Base-by-base conservation (phyloP, 768 basidiomycete species). In the Russula ochroleuca region DNA sequence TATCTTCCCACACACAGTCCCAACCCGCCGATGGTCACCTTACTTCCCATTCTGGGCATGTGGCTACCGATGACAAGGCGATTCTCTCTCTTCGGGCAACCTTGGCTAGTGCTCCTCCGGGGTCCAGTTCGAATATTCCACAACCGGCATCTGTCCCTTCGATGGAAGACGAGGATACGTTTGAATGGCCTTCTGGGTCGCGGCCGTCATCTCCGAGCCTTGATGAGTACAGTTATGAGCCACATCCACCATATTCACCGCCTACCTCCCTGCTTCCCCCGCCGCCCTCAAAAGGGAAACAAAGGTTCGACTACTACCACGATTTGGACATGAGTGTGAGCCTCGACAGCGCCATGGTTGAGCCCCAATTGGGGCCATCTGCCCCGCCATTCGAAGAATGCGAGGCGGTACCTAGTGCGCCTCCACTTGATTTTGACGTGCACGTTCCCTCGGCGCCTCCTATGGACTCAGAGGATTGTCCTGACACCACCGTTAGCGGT, bases 11-110 rank as follows among this genome's bases (percentile, higher is more conserved):
- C 11, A 6, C 52, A 15, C 31, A n/a, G 2, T 7, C 19, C 13
- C 57, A 45, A 21, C 49, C 33, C 5, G 53, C 43, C 5, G 35
- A 21, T 14, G 28, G 21, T 13, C 51, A 33, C 31, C 37, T 43
- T 57, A 17, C 43, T 61, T 31, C 65, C 49, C 63, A 70, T 55
- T 67, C 69, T 13, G 74, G 72, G 17, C 75, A 76, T 52, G 70
- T 77, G 23, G 75, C 75, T 15, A 75, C 75, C 3, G 75, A 77
- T 60, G 75, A 77, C 64, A 77, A 77, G 66, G 67, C 68, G 3
- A 31, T 74, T 17, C 70, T 77, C 5, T 72, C 74, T n/a, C 72
- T 67, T 23, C 69, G 75, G 69, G 71, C 70, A 5, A 63, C 67
- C 7, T 40, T 74, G 48, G 72, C 57, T 48, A 70, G 70, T 38